Base-by-base conservation (phyloP, 345 rosid genomes). In the Ceriops zippeliana region DNA sequence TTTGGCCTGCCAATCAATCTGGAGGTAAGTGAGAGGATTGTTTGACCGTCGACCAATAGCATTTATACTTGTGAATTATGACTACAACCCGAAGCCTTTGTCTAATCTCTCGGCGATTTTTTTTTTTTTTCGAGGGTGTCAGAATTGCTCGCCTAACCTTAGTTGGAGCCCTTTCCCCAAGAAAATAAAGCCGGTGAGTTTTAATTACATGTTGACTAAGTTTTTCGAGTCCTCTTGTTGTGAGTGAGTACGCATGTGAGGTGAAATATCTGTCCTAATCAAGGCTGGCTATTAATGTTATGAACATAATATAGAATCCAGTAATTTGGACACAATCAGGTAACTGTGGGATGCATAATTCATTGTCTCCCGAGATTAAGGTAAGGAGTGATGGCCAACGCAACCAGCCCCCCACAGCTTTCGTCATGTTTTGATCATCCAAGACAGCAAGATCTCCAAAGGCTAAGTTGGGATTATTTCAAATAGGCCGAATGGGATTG, bases 331-430 rank as follows among this genome's bases (percentile, higher is more conserved):
- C 46, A 38, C 46, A 38, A 38, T 38, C 46, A 38, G 51, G 68
- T 58, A 51, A 65, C 26, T 54, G 60, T 59, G 71, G 63, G 72
- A 69, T 51, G 35, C 66, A 64, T 28, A 65, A 60, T 46, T 7
- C 49, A 47, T 47, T 67, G 80, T 61, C 58, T 67, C 72, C 65
- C 20, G 20, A 6, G 42, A 58, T 63, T 72, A 73, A 70, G 74
- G 67, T 64, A 64, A 72, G 52, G 53, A 52, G 71, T 46, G 70
- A 61, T 62, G 71, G 75, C 58, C 62, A 71, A 71, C 70, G 81
- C 62, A 77, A 72, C 75, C 20, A 58, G 26, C 26, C 81, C 72
- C 62, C 65, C 79, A 74, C 16, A 64, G 52, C 71, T 74, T 77
- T 72, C 6, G 37, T 24, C 21, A 5, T 70, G 22, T 62, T 52